Evolutionary conservation across 2,329 filamentous ascomycete genomes (phyloP), one percentile per base, ranked within the genome.

Genomic region (Metarhizium robertsii): DNA sequence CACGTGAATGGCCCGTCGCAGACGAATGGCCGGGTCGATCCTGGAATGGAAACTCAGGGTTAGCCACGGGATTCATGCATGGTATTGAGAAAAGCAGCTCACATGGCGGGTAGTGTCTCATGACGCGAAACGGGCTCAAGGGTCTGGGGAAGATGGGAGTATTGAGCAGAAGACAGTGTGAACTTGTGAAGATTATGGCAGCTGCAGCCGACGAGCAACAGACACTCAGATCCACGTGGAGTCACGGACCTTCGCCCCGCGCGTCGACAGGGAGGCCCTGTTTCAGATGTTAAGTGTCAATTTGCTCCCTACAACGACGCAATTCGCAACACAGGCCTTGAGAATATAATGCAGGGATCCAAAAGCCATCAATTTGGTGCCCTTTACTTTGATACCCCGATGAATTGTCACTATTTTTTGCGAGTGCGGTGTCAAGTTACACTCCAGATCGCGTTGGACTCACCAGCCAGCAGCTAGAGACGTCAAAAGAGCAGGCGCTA

Each of bases 1-100:
- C 65, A 84, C 79, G 67, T 86, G 80, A 69, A 96, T 92, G 58
- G 91, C 90, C 63, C 90, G 86, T 61, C 90, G 87, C 48, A 95
- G 78, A 64, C 90, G 87, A 68, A 85, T 82, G 55, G 85, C 81
- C 56, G 88, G 81, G 60, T 90, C 85, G 72, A 92, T 90, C 87
- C 85, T 90, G 59, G 6, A 47, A 53, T 46, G 4, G 16, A 16
- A 16, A 14, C 5, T 8, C 8, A 8, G 5, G 25, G 25, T 48
- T 48, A 48, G 45, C 11, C 11, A 11, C 14, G 8, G 20, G 3
- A 20, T 14, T 14, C 7, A 2, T 30, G 4, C 25, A 29, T 30
- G 14, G 36, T 36, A 8, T 10, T 32, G 10, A 18, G 14, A 20
- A 16, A 18, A 3, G n/a, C n/a, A 45, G 7, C 58, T 53, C 54